phyloP scores from a whole-genome alignment of 345 rosid genomes.

The Gossypioides kirkii region DNA sequence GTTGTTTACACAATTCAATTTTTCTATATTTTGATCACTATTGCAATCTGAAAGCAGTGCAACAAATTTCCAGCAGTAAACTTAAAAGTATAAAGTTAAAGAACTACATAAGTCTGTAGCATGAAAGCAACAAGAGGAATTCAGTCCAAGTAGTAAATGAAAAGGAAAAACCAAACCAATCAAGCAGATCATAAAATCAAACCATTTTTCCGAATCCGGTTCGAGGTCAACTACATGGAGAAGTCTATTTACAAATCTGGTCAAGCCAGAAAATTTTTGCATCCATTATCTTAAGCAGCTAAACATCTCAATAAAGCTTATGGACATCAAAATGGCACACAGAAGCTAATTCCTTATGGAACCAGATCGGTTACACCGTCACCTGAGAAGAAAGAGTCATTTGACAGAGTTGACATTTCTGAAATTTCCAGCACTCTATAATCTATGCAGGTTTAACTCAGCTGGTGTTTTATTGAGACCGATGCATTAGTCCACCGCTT shows the following conservation, averaged over 20 bases:
- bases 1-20: no score
- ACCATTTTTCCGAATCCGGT: slow-evolving; percentile 12
- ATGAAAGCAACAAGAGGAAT: not conserved
- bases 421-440: slow-evolving; percentile 16
- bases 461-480: slow-evolving; percentile 16
- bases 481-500: slow-evolving; percentile 14
- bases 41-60: no score
- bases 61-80: not conserved
- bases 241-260: slow-evolving; percentile 39
- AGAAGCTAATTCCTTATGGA: slow-evolving; percentile 13
- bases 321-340: not conserved
- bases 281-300: slow-evolving; percentile 21
- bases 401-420: slow-evolving; percentile 14
- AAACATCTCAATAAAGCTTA: slow-evolving; percentile 19
- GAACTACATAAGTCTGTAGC: not conserved
- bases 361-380: slow-evolving; percentile 19
- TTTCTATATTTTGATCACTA: no score
- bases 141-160: slow-evolving; percentile 6
- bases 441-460: slow-evolving; percentile 9
- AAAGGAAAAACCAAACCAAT: not conserved
- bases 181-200: not conserved
- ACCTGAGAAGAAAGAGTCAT: slow-evolving; percentile 13
- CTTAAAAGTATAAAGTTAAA: not conserved
- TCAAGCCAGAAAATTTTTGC: slow-evolving; percentile 32
- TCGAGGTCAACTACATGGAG: slow-evolving; percentile 24